Evolutionary conservation across 1,284 basidiomycete species (phyloP).

Genomic region (Ustanciosporium gigantosporum): DNA sequence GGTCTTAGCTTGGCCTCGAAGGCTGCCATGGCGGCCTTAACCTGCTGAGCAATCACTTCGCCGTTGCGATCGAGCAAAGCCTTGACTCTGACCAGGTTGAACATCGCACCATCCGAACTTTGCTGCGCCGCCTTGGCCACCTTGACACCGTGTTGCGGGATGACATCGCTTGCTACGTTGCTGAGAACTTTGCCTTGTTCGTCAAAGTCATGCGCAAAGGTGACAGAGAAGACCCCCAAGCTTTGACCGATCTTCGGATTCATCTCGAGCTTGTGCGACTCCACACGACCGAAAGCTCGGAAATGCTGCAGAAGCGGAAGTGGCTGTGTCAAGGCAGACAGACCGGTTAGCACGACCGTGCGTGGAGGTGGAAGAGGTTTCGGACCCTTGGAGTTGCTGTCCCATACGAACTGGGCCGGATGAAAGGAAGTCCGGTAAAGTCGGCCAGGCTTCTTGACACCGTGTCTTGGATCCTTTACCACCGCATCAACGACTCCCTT

Average conservation of each 20-base stretch:
- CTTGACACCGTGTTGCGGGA: constrained; percentile 35
- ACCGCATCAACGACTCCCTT: constrained; percentile 7
- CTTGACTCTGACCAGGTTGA: constrained; percentile 11
- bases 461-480: constrained; percentile 6
- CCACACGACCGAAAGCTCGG: constrained; percentile 70
- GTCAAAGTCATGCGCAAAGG: constrained; percentile 65
- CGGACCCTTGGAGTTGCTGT: constrained; percentile 73
- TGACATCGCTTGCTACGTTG: background rate
- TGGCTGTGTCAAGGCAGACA: constrained; percentile 74
- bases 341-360: constrained; percentile 73
- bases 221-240: constrained; percentile 80
- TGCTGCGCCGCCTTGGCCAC: constrained; percentile 24
- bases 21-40: constrained; percentile 18
- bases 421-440: constrained; percentile 9
- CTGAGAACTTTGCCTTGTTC: constrained; percentile 21
- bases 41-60: constrained; percentile 14
- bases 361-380: constrained; percentile 71
- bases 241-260: constrained; percentile 79
- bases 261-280: constrained; percentile 76
- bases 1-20: constrained; percentile 12
- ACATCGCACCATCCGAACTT: constrained; percentile 14
- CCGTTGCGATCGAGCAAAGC: constrained; percentile 25
- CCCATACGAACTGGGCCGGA: constrained; percentile 68
- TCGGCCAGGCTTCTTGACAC: constrained; percentile 1
- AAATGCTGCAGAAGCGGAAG: constrained; percentile 74